These are phyloP conservation scores for Neoboletus brunneissimus DNA, from an alignment of 768 basidiomycete genomes.

Conservation along the genomic window DNA sequence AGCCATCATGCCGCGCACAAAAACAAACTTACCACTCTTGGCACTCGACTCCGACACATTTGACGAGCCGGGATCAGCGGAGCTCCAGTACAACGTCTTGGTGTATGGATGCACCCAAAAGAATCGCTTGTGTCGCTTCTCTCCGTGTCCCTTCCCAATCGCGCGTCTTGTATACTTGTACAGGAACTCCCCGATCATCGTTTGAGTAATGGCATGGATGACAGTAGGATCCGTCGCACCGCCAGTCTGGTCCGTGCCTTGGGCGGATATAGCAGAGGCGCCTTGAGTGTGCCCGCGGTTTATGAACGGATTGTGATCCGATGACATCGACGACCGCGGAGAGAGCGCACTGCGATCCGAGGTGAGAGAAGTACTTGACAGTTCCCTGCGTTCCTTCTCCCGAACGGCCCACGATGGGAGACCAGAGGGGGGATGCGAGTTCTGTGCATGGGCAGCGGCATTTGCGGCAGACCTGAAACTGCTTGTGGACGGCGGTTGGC, in stretches of 20 bases:
- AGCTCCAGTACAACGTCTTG: conserved; percentile 96
- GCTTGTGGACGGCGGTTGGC: conserved; percentile 72
- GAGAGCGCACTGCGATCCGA: conserved; percentile 69
- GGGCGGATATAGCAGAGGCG: conserved; percentile 46
- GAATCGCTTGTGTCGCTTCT: conserved; percentile 89
- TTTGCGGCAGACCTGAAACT: conserved; percentile 79
- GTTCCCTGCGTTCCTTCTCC: conserved; percentile 52
- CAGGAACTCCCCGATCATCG: conserved; percentile 99
- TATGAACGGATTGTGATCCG: conserved; percentile 59
- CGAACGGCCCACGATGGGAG: conserved; percentile 50
- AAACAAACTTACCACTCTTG: conserved; percentile 80
- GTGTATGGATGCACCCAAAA: conserved; percentile 99
- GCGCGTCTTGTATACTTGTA: conserved; percentile 93
- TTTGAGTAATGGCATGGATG: conserved; percentile 98
- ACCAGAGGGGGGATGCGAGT: conserved; percentile 39
- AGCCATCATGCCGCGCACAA: conserved; percentile 6
- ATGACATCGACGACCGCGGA: conserved; percentile 80
- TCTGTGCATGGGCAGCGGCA: conserved; percentile 51
- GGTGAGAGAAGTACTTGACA: conserved; percentile 67
- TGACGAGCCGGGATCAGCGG: conserved; percentile 86
- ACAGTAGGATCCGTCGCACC: conserved; percentile 80
- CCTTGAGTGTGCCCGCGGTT: conserved; percentile 36
- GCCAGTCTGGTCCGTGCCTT: conserved; percentile 23
- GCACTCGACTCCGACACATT: conserved; percentile 89
- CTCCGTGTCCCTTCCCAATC: conserved; percentile 88